Conservation (phyloP, 306 rosid genomes). For the Luffa aegyptiaca region DNA sequence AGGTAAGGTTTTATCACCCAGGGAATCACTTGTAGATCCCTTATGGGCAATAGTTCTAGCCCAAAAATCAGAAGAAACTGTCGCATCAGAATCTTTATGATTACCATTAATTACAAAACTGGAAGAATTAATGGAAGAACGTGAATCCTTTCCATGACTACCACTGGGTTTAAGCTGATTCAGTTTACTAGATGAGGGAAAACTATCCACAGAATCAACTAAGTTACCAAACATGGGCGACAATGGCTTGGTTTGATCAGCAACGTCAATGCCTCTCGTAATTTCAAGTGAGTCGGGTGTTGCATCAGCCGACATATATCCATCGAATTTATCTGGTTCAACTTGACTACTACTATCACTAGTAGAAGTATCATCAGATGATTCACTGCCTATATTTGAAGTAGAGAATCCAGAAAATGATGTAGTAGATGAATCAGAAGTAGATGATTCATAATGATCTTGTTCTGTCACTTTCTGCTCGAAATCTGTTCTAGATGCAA, state of each 20-base stretch:
- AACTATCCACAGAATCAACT: conserved; percentile 44
- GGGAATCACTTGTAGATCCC: conserved; percentile 19
- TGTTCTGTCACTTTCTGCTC: conserved; percentile 25
- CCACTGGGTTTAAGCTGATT: conserved; percentile 22
- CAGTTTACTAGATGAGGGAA: conserved; percentile 27
- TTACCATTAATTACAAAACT: conserved; percentile 8
- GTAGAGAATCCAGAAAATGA: conserved; percentile 85
- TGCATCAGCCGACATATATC: conserved; percentile 27
- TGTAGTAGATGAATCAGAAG: conserved; percentile 44
- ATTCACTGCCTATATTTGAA: conserved; percentile 32
- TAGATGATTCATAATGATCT: conserved; percentile 23
- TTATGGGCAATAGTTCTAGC: conserved; percentile 31
- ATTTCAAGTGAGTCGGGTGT: conserved; percentile 28
- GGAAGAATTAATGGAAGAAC: conserved; percentile 21
- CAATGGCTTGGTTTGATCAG: conserved; percentile 33
- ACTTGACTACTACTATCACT: conserved; percentile 50
- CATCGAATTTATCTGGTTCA: conserved; percentile 51
- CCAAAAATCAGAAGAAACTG: conserved; percentile 61
- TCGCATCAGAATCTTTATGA: conserved; percentile 18
- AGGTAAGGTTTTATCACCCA: conserved; percentile 13
- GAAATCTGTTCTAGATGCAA: conserved; percentile 20
- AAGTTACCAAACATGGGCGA: conserved; percentile 80
- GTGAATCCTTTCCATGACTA: conserved; percentile 26
- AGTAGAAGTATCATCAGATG: conserved; percentile 68
- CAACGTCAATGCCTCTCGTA: conserved; percentile 12